Percentiles rank a stretch among this genome's conserved stretches.
These are phyloP conservation scores for Lasiodiplodia sp. DNA, from an alignment of 2,329 filamentous ascomycete species.

Conservation along the genomic window DNA sequence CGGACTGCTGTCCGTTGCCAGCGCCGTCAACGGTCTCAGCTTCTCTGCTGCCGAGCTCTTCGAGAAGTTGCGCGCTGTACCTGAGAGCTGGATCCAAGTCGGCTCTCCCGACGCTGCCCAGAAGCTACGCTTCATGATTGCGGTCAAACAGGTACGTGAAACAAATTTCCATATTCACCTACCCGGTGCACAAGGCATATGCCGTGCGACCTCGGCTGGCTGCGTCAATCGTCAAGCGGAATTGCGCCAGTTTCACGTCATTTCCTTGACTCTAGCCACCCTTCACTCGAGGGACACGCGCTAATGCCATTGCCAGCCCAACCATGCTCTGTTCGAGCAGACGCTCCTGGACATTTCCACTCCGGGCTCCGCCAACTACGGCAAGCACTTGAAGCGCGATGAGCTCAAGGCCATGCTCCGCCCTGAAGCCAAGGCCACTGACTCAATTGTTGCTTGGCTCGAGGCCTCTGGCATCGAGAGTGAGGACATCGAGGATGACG, in stretches of 20 bases:
- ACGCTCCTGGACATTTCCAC: conserved; percentile 68
- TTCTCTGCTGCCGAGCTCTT: conserved; percentile 39
- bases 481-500: conserved; percentile 57
- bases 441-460: conserved; percentile 65
- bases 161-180: neutral
- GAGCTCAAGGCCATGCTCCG: conserved; percentile 64
- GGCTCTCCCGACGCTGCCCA: conserved; percentile 41
- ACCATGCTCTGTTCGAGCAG: conserved; percentile 62
- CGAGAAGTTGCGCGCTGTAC: conserved; percentile 43
- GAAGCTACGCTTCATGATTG: conserved; percentile 49
- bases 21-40: conserved; percentile 38
- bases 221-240: conserved; percentile 15
- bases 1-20: conserved; percentile 43
- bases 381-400: conserved; percentile 67
- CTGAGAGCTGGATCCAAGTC: conserved; percentile 47
- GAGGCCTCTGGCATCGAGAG: conserved; percentile 56
- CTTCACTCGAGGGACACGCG: neutral
- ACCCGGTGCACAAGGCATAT: neutral
- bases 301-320: conserved; percentile 48
- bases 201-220: conserved; percentile 11
- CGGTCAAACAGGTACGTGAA: conserved; percentile 45
- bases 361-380: conserved; percentile 66
- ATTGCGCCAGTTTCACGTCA: conserved; percentile 9
- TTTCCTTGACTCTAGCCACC: neutral
- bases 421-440: conserved; percentile 57